Conservation (phyloP, 176 grass and related monocot species). For the Urochloa ruziziensis region DNA sequence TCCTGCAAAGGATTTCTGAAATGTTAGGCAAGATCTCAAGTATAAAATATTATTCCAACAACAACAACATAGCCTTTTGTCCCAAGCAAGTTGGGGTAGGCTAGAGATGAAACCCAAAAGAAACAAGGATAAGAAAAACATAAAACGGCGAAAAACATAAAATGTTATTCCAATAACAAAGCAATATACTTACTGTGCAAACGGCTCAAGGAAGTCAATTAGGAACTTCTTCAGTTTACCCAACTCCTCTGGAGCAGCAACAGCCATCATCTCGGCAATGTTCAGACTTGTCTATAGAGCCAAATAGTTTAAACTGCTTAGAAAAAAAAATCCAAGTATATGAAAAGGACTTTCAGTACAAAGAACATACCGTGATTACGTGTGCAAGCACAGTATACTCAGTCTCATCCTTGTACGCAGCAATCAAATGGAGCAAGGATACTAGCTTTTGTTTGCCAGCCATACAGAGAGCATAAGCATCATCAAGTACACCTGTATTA, state of each 20-base stretch:
- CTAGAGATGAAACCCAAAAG: no score
- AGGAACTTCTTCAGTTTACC: constrained; percentile 75
- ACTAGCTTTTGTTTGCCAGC: constrained; percentile 83
- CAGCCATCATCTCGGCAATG: constrained; percentile 50
- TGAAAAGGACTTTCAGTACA: constrained; percentile 9
- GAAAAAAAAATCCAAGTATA: not conserved
- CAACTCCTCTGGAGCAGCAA: constrained; percentile 77
- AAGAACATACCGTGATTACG: constrained; percentile 50
- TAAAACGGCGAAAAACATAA: no score
- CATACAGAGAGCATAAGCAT: constrained; percentile 81
- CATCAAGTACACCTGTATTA: constrained; percentile 80
- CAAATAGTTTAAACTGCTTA: constrained; percentile 34
- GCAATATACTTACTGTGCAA: constrained; percentile 60
- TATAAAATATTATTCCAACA: constrained; percentile 23
- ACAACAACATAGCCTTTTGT: constrained; percentile 20
- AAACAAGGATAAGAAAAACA: no score
- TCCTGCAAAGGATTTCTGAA: constrained; percentile 42
- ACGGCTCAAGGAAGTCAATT: constrained; percentile 65
- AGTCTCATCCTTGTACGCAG: constrained; percentile 72
- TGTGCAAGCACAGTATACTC: constrained; percentile 79
- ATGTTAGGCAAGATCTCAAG: constrained; percentile 18
- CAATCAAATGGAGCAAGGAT: constrained; percentile 68
- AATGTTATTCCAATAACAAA: constrained; percentile 19
- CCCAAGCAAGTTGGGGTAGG: no score
- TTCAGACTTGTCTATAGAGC: constrained; percentile 58